Evolutionary conservation across 2,329 filamentous ascomycete genomes (phyloP).

Genomic region (Aspergillus hiratsukae): DNA sequence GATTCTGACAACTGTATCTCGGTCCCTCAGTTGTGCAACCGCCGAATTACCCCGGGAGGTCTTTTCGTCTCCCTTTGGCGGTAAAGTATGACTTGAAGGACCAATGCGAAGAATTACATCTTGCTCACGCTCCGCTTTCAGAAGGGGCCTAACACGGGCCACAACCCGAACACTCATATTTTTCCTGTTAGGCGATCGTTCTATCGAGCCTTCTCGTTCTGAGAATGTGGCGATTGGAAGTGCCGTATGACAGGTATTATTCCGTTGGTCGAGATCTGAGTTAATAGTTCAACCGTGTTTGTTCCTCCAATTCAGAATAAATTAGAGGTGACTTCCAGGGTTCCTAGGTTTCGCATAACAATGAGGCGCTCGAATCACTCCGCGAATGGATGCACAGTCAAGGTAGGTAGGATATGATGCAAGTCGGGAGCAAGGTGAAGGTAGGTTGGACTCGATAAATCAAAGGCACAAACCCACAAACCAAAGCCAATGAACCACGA

Average conservation of each 20-base stretch:
- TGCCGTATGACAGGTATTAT: not conserved
- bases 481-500: not conserved
- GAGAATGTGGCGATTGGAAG: constrained; percentile 1
- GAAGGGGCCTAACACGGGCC: constrained; percentile 81
- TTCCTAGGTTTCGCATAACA: not conserved
- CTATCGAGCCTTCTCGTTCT: not conserved
- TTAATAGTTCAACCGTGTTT: constrained; percentile 5
- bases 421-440: not conserved
- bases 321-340: not conserved
- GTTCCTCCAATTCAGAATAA: not conserved
- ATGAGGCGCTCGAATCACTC: not conserved
- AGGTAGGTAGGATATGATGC: not conserved
- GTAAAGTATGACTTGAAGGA: constrained; percentile 28
- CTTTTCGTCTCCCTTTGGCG: constrained; percentile 23
- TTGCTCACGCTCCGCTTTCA: constrained; percentile 78
- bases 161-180: constrained; percentile 69
- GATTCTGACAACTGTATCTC: constrained; percentile 71
- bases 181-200: constrained; percentile 6
- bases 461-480: not conserved
- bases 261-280: not conserved
- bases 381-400: not conserved
- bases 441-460: not conserved
- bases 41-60: constrained; percentile 20
- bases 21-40: constrained; percentile 43
- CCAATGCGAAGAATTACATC: constrained; percentile 78